Conservation (phyloP, 1,139 yeast genomes). For the Saccharomyces pastorianus region DNA sequence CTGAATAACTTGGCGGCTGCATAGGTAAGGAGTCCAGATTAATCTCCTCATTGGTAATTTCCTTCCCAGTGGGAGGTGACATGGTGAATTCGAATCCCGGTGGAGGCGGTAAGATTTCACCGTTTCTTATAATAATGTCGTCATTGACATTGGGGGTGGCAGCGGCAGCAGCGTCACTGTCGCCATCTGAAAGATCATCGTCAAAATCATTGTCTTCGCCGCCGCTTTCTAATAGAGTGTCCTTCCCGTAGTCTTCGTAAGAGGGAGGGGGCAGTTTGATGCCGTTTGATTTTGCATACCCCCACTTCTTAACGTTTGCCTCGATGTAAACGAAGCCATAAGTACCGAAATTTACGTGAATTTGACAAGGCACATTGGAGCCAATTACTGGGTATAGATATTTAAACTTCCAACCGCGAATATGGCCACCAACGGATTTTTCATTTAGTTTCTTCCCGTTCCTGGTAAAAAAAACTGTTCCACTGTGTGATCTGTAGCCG, state of each 20-base stretch:
- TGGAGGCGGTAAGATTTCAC: slow-evolving; percentile 30
- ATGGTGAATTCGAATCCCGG: slow-evolving; percentile 32
- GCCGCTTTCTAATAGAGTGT: slow-evolving; percentile 33
- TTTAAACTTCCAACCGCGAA: slow-evolving; percentile 70
- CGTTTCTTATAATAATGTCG: slow-evolving; percentile 17
- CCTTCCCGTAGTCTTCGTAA: slow-evolving; percentile 45
- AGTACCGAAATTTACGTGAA: slow-evolving; percentile 83
- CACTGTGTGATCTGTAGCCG: slow-evolving; percentile 53
- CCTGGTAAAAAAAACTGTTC: slow-evolving; percentile 59
- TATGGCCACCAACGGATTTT: slow-evolving; percentile 62
- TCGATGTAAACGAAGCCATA: slow-evolving; percentile 90
- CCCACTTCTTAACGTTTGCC: slow-evolving; percentile 84
- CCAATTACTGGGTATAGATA: slow-evolving; percentile 89
- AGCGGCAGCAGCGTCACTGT: slow-evolving; percentile 26
- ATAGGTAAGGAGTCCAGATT: slow-evolving; percentile 30
- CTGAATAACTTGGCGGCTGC: slow-evolving; percentile 34
- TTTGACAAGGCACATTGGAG: slow-evolving; percentile 60
- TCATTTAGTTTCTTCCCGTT: slow-evolving; percentile 65
- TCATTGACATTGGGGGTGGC: slow-evolving; percentile 19
- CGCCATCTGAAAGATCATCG: slow-evolving; percentile 27
- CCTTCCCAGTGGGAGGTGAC: slow-evolving; percentile 15
- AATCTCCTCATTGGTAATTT: slow-evolving; percentile 25
- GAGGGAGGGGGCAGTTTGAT: slow-evolving; percentile 66
- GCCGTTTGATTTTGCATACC: slow-evolving; percentile 72
- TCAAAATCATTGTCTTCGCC: slow-evolving; percentile 33